Evolutionary conservation across 768 basidiomycete genomes (phyloP).

Genomic region (Mycena haematopus): DNA sequence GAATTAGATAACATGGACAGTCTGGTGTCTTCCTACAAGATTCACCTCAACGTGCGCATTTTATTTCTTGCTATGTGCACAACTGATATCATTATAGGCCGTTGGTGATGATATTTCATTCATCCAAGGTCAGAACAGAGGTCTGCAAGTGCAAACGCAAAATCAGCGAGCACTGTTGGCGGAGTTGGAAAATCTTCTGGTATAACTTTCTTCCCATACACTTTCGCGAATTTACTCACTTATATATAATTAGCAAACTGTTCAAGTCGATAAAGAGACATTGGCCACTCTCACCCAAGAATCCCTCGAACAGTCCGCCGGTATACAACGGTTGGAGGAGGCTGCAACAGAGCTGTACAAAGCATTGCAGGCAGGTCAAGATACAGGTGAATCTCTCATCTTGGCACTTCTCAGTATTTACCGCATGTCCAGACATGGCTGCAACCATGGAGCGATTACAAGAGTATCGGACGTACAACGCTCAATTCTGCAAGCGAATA

Average conservation of each 20-base stretch:
- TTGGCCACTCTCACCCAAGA: slow-evolving; percentile 85
- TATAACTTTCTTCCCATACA: slow-evolving; percentile 38
- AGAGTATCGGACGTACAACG: slow-evolving; percentile 89
- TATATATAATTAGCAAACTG: slow-evolving; percentile 80
- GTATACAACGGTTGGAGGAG: slow-evolving; percentile 80
- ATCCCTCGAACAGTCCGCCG: slow-evolving; percentile 79
- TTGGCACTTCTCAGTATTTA: slow-evolving; percentile 24
- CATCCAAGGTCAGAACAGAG: slow-evolving; percentile 96
- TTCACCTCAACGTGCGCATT: slow-evolving; percentile 86
- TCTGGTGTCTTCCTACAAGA: slow-evolving; percentile 91
- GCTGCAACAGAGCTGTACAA: slow-evolving; percentile 93
- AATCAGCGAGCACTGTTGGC: slow-evolving; percentile 86
- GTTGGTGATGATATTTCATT: slow-evolving; percentile 94
- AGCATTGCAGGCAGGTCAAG: slow-evolving; percentile 87
- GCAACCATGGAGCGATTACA: slow-evolving; percentile 92
- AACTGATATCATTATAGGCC: slow-evolving; percentile 56
- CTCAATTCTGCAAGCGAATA: slow-evolving; percentile 92
- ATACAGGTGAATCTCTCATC: slow-evolving; percentile 65
- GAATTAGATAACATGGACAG: slow-evolving; percentile 93
- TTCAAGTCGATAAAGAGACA: slow-evolving; percentile 85
- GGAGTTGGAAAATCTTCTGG: slow-evolving; percentile 89
- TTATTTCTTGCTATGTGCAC: slow-evolving; percentile 1
- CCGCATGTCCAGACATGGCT: slow-evolving; percentile 76
- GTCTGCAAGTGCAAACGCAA: slow-evolving; percentile 95
- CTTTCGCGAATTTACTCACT: slow-evolving; percentile 5